phyloP scores from a whole-genome alignment of 257 asterid species.

The Knoxia roxburghii region DNA sequence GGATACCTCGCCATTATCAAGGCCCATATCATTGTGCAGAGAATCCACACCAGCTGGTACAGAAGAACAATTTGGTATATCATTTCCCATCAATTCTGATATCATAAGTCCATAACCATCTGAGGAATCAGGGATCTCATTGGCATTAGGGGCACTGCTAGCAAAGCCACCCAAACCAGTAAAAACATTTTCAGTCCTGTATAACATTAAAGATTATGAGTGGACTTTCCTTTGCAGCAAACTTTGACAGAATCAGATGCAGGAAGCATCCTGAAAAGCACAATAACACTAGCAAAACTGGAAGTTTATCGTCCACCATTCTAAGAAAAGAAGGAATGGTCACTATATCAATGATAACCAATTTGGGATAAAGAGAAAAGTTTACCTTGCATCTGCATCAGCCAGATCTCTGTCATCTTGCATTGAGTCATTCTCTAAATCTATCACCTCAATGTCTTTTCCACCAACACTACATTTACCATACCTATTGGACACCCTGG shows the following conservation, averaged over 20 bases:
- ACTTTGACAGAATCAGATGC: conserved; percentile 11
- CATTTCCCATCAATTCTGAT: conserved; percentile 74
- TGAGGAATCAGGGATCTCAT: conserved; percentile 49
- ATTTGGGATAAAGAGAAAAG: conserved; percentile 1
- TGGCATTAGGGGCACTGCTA: conserved; percentile 45
- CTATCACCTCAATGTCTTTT: conserved; percentile 79
- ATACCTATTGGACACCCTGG: conserved; percentile 30
- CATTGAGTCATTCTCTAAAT: conserved; percentile 74
- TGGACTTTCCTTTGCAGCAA: neutral
- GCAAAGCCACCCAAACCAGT: conserved; percentile 63
- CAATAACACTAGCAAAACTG: conserved; percentile 3
- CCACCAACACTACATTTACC: conserved; percentile 36
- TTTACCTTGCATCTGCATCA: conserved; percentile 61
- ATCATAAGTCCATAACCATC: conserved; percentile 90
- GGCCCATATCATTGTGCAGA: conserved; percentile 65
- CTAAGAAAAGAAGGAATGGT: neutral
- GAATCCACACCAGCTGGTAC: conserved; percentile 56
- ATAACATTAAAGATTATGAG: conserved; percentile 4
- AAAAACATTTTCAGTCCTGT: conserved; percentile 65
- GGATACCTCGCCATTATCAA: conserved; percentile 73
- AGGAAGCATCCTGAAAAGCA: neutral
- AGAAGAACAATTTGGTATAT: conserved; percentile 60
- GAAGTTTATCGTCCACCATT: neutral
- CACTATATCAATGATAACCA: conserved; percentile 4
- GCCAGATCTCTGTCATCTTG: conserved; percentile 48